Evolutionary conservation across 306 rosid genomes (phyloP), one percentile per base, ranked within the genome.

Genomic region (Cicer chorassanicum): DNA sequence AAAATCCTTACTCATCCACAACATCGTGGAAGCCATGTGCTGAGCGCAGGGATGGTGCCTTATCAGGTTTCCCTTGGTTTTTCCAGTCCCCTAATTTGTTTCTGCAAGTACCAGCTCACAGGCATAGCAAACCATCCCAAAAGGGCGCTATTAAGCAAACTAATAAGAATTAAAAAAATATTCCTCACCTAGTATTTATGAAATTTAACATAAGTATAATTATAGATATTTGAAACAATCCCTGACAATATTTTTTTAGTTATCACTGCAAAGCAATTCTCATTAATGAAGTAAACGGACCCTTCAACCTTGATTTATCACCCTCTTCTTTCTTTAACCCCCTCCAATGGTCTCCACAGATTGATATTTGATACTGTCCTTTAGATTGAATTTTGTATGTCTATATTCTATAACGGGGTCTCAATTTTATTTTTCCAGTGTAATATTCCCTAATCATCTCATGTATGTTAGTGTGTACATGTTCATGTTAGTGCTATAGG

Each of bases 21-120:
- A 90, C 90, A 62, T 95, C 98, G 59, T 95, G 99, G 99, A 95
- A 86, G 86, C 92, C 99, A 15, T 95, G 99, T 71, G 99, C 98
- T 1, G 99, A 95, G 87, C 98, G 94, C 9, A 83, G 87, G n/a
- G 83, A 88, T 71, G 93, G 92, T 78, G 96, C 85, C 36, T 65
- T 95, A 75, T 78, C 91, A 85, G 99, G 99, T 95, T 56, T 60
- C 68, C 54, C 76, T 42, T 9, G 36, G 50, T 41, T 16, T 40
- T 75, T 10, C 51, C 9, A 24, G 2, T 7, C 16, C 19, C 65
- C 75, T 55, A 41, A 46, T 69, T 19, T 65, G 14, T 73, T 34
- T 48, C 6, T 83, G 10, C 16, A 9, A 43, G 65, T 44, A 41
- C 46, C 44, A 18, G 72, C 29, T 49, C 53, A 46, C 39, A 11